Percentiles rank a stretch among this genome's conserved stretches.
Conservation (phyloP, 257 asterid genomes). For the Rubia yunnanensis region DNA sequence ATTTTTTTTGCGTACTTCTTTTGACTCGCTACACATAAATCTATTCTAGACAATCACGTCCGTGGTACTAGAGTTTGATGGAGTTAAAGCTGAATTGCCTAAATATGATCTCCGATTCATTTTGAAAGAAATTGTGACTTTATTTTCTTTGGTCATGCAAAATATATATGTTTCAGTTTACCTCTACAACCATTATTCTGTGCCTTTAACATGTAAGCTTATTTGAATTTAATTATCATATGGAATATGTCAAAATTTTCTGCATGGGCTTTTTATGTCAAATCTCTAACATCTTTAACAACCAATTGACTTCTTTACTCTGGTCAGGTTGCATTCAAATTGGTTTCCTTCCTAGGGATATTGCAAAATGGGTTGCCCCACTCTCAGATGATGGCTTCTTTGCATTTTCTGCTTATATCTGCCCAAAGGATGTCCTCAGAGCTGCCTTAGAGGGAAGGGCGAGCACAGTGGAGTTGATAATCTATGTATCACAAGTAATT, state of each 20-base stretch:
- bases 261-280: not conserved
- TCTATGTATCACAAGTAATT: slow-evolving; percentile 61
- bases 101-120: not conserved
- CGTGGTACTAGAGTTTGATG: not conserved
- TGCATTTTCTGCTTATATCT: slow-evolving; percentile 70
- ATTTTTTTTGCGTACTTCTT: not conserved
- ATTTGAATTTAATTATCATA: not conserved
- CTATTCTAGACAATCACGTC: not conserved
- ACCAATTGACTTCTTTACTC: not conserved
- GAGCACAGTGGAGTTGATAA: slow-evolving; percentile 51
- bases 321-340: slow-evolving; percentile 56
- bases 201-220: not conserved
- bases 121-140: not conserved
- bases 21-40: not conserved
- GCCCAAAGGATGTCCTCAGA: slow-evolving; percentile 66
- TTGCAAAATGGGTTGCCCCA: slow-evolving; percentile 84
- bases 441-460: slow-evolving; percentile 77
- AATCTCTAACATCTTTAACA: not conserved
- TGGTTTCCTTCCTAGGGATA: slow-evolving; percentile 71
- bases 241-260: not conserved
- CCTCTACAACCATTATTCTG: not conserved
- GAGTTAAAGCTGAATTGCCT: not conserved
- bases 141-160: not conserved
- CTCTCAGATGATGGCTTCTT: slow-evolving; percentile 64
- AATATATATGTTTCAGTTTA: not conserved